Evolutionary conservation across 768 basidiomycete species (phyloP).

Genomic region (Termitomyces sp.): DNA sequence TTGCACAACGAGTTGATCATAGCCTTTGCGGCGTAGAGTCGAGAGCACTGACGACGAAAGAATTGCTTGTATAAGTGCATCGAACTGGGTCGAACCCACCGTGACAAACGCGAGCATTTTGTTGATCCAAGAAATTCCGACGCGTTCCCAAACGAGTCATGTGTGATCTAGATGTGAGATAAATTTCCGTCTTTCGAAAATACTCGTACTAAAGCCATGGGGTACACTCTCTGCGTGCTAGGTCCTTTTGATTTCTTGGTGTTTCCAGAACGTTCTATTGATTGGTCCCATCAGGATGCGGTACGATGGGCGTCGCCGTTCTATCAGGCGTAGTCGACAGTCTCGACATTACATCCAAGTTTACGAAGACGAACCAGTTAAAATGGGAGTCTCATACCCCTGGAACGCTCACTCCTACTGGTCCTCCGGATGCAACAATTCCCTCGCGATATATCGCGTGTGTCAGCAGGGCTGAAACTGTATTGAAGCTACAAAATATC

Average conservation of each 20-base stretch:
- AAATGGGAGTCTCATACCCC: conserved; percentile 49
- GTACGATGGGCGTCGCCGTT: conserved; percentile 97
- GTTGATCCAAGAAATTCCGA: conserved; percentile 11
- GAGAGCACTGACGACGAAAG: conserved; percentile 54
- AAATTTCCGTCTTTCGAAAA: background rate
- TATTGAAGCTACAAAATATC: conserved; percentile 51
- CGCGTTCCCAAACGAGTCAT: conserved; percentile 13
- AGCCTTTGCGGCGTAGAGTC: conserved; percentile 50
- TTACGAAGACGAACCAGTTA: conserved; percentile 12
- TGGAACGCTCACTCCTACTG: conserved; percentile 68
- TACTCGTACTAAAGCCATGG: conserved; percentile 44
- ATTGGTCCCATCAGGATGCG: conserved; percentile 64
- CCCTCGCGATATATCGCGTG: conserved; percentile 84
- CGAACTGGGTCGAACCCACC: conserved; percentile 87
- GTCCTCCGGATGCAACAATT: conserved; percentile 57
- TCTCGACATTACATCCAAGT: conserved; percentile 44
- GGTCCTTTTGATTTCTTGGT: conserved; percentile 34
- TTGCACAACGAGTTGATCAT: conserved; percentile 63
- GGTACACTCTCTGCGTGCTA: conserved; percentile 88
- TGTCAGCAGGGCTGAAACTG: conserved; percentile 76
- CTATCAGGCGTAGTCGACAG: conserved; percentile 88
- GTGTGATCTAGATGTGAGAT: conserved; percentile 8
- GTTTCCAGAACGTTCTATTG: conserved; percentile 6
- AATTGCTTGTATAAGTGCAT: conserved; percentile 58
- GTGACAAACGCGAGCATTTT: conserved; percentile 66